A percentile compares a stretch with the other conserved stretches of the same genome.
Evolutionary conservation across 164 flowering plant species (phyloP).

Genomic region (Pachysandra terminalis): DNA sequence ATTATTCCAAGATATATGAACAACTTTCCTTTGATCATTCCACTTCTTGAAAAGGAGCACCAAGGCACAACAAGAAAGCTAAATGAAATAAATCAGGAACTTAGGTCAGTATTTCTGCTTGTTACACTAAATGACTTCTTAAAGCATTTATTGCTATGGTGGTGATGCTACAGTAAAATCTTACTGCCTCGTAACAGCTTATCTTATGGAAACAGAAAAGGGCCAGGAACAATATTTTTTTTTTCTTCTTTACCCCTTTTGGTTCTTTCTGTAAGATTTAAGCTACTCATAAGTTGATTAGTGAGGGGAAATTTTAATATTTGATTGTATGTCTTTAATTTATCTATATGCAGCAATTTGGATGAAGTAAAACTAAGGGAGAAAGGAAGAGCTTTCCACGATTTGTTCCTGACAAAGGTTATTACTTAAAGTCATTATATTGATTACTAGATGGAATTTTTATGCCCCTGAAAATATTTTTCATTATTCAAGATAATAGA

Average conservation of each 20-base stretch:
- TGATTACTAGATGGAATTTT: neutral
- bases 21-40: constrained; percentile 78
- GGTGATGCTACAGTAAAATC: neutral
- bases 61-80: constrained; percentile 66
- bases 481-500: neutral
- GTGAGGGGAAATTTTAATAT: neutral
- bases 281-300: neutral
- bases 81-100: constrained; percentile 71
- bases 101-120: constrained; percentile 46
- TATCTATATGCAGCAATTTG: constrained; percentile 53
- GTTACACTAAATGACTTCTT: neutral
- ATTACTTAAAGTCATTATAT: constrained; percentile 1
- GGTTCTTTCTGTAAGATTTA: neutral
- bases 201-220: neutral
- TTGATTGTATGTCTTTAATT: constrained; percentile 8
- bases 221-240: neutral
- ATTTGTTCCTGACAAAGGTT: constrained; percentile 91
- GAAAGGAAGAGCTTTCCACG: constrained; percentile 86
- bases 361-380: constrained; percentile 91
- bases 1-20: constrained; percentile 73
- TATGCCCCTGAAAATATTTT: neutral
- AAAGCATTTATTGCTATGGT: neutral
- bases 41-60: constrained; percentile 91
- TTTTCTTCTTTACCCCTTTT: neutral
- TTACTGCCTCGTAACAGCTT: neutral